Evolutionary conservation across 306 rosid genomes (phyloP).

Genomic region (Corylus avellana): DNA sequence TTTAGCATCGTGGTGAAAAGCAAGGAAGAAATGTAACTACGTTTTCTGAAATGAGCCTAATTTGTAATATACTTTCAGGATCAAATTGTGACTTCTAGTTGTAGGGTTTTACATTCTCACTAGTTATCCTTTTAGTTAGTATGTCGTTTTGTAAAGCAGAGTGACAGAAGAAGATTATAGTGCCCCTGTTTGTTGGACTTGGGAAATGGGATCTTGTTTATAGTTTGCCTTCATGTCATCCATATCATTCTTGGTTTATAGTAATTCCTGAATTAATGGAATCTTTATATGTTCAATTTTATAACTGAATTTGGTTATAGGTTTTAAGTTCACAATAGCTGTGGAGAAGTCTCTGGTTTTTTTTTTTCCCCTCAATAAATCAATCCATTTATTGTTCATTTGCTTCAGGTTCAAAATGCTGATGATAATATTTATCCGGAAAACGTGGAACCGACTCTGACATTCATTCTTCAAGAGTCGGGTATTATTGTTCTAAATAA

Average conservation of each 20-base stretch:
- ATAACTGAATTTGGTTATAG: not conserved
- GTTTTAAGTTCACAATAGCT: not conserved
- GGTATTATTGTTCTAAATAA: conserved; percentile 81
- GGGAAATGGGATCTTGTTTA: not conserved
- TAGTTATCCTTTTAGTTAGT: not conserved
- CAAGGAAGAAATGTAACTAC: conserved; percentile 7
- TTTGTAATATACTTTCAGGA: not conserved
- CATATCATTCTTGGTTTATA: not conserved
- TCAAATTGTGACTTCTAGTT: conserved; percentile 4
- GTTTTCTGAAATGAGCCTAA: not conserved
- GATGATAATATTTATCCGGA: conserved; percentile 85
- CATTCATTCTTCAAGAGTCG: conserved; percentile 80
- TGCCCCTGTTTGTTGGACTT: not conserved
- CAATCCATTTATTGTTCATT: conserved; percentile 29
- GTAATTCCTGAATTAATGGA: not conserved
- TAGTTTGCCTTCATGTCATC: not conserved
- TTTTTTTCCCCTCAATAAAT: too few species aligned
- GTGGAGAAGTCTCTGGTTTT: not conserved
- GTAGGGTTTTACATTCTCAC: not conserved
- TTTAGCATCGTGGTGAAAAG: conserved; percentile 4
- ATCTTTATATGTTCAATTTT: not conserved
- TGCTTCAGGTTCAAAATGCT: conserved; percentile 92
- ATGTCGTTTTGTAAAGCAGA: not conserved
- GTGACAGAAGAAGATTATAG: not conserved
- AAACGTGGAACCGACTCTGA: conserved; percentile 78